Conservation (phyloP, 495 filamentous ascomycete species). For the Delitschia confertaspora region DNA sequence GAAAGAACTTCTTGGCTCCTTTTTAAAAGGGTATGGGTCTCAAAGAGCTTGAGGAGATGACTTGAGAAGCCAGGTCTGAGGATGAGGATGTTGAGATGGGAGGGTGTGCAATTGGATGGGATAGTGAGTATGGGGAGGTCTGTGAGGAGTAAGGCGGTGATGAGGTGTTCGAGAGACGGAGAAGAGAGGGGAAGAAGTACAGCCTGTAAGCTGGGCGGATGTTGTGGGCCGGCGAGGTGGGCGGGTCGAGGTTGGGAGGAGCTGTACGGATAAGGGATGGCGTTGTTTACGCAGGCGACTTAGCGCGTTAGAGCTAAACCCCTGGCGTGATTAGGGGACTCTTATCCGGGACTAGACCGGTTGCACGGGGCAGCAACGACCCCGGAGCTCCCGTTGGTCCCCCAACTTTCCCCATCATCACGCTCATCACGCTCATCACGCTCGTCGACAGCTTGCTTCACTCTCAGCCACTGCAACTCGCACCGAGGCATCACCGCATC, state of each 20-base stretch:
- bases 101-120: slow-evolving; percentile 26
- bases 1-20: slow-evolving; percentile 78
- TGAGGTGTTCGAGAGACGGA: slow-evolving; percentile 6
- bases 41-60: slow-evolving; percentile 7
- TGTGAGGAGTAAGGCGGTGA: slow-evolving; percentile 13
- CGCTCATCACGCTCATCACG: no score
- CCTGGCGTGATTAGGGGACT: no score
- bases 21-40: slow-evolving; percentile 16
- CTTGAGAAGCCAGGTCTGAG: slow-evolving; percentile 22
- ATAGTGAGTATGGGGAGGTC: slow-evolving; percentile 11
- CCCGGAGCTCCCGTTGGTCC: no score
- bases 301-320: slow-evolving; percentile 11
- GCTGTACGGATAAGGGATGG: slow-evolving; percentile 15
- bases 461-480: no score
- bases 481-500: no score
- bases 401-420: no score
- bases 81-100: slow-evolving; percentile 3
- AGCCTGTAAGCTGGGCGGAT: slow-evolving; percentile 10
- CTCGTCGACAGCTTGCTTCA: no score
- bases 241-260: slow-evolving; percentile 16
- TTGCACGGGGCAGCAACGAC: neutral
- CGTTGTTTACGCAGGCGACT: slow-evolving; percentile 1
- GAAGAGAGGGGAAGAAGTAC: slow-evolving; percentile 7
- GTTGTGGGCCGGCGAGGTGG: slow-evolving; percentile 8
- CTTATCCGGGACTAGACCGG: neutral